Evolutionary conservation across 1,284 basidiomycete species (phyloP).

Genomic region (Austropuccinia psidii): DNA sequence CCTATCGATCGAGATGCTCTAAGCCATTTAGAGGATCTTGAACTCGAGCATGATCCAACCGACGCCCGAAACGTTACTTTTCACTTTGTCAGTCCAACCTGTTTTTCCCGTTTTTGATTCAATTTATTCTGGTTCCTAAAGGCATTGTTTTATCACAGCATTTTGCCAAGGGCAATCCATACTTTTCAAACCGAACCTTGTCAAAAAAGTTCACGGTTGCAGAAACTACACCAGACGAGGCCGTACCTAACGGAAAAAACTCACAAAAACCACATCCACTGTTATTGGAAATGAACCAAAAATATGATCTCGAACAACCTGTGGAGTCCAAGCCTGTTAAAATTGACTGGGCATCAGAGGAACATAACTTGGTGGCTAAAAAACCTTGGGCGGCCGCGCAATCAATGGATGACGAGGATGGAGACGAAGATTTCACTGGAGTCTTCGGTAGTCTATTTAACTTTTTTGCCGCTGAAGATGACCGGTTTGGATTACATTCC

Average conservation of each 20-base stretch:
- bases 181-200: conserved; percentile 23
- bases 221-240: background rate
- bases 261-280: background rate
- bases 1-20: conserved; percentile 25
- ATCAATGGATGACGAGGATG: background rate
- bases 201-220: background rate
- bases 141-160: background rate
- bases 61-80: conserved; percentile 21
- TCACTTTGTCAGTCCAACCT: conserved; percentile 5
- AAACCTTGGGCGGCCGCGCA: background rate
- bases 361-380: conserved; percentile 25
- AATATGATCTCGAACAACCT: conserved; percentile 1
- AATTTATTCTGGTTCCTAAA: background rate
- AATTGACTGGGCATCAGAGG: conserved; percentile 27
- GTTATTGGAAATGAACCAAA: background rate
- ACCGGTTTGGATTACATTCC: conserved; percentile 6
- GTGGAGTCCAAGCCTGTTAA: background rate
- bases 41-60: background rate
- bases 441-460: conserved; percentile 22
- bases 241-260: background rate
- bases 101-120: background rate
- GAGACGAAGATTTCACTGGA: background rate
- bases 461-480: conserved; percentile 11
- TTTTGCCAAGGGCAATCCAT: conserved; percentile 18
- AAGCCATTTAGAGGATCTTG: conserved; percentile 4